A percentile compares a stretch with the other conserved stretches of the same genome.
phyloP scores from a whole-genome alignment of 2,329 filamentous ascomycete genomes.

The Fusarium praegraminearum region DNA sequence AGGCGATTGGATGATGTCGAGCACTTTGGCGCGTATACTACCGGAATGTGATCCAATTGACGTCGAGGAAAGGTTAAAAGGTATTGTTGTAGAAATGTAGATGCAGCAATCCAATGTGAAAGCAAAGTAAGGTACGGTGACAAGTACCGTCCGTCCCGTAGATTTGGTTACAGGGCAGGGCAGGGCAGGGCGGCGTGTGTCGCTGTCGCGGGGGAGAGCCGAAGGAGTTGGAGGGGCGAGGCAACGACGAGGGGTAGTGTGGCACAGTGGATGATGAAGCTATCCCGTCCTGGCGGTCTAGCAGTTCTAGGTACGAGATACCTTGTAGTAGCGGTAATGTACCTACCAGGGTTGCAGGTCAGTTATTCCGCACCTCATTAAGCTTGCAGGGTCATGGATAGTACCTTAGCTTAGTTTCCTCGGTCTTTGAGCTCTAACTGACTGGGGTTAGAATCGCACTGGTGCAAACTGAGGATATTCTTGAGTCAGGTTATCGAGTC shows the following conservation, averaged over 20 bases:
- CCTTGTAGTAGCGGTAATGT: neutral
- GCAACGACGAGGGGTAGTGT: conserved; percentile 13
- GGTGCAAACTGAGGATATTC: conserved; percentile 4
- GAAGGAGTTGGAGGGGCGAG: conserved; percentile 20
- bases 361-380: conserved; percentile 9
- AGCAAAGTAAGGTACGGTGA: conserved; percentile 20
- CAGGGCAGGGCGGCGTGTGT: conserved; percentile 15
- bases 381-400: conserved; percentile 23
- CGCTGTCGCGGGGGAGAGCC: conserved; percentile 15
- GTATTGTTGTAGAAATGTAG: conserved; percentile 5
- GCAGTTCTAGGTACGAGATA: neutral
- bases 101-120: conserved; percentile 14
- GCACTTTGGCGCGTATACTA: conserved; percentile 9
- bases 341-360: conserved; percentile 5
- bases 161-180: conserved; percentile 27
- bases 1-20: conserved; percentile 20
- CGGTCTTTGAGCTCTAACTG: conserved; percentile 8
- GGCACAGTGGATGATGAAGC: conserved; percentile 10
- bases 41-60: conserved; percentile 27
- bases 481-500: conserved; percentile 12
- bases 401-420: conserved; percentile 22
- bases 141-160: conserved; percentile 15
- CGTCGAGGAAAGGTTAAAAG: conserved; percentile 6
- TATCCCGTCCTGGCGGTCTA: conserved; percentile 5
- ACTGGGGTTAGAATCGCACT: conserved; percentile 1